Conservation (phyloP, 495 filamentous ascomycete species). For the Tuber borchii region DNA sequence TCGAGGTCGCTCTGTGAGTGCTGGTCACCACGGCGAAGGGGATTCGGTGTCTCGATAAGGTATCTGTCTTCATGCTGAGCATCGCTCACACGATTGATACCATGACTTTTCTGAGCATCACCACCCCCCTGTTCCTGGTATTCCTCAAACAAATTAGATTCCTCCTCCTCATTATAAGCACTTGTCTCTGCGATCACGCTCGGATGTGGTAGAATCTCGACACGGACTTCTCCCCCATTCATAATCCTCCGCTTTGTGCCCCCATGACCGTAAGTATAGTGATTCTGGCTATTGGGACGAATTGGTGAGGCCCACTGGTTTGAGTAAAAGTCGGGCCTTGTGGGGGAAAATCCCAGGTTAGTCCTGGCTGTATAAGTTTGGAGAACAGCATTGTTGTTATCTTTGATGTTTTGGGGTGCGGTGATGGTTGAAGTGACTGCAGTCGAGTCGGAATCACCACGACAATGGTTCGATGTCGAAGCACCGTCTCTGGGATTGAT, state of each 20-base stretch:
- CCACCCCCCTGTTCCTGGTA: background rate
- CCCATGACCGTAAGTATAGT: slow-evolving; percentile 18
- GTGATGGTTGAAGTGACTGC: slow-evolving; percentile 10
- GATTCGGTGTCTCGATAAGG: background rate
- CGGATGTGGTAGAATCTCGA: slow-evolving; percentile 36
- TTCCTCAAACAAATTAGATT: background rate
- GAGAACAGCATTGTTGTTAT: slow-evolving; percentile 19
- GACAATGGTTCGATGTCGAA: slow-evolving; percentile 14
- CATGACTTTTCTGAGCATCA: background rate
- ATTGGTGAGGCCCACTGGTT: slow-evolving; percentile 12
- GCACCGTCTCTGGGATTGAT: slow-evolving; percentile 21
- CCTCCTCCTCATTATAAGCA: background rate
- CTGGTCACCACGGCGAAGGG: background rate
- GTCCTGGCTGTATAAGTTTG: background rate
- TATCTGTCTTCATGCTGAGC: background rate
- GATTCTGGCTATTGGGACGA: slow-evolving; percentile 13
- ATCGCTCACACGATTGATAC: background rate
- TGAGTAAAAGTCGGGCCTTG: slow-evolving; percentile 15
- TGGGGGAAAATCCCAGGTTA: background rate
- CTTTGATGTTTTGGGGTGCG: slow-evolving; percentile 7
- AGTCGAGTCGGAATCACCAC: background rate
- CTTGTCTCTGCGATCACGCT: slow-evolving; percentile 3
- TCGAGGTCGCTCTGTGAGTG: slow-evolving; percentile 1
- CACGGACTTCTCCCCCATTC: slow-evolving; percentile 38
- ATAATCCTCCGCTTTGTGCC: slow-evolving; percentile 25